Evolutionary conservation across 805 yeast species (phyloP).

Genomic region (Diddensiella transvaalensis): DNA sequence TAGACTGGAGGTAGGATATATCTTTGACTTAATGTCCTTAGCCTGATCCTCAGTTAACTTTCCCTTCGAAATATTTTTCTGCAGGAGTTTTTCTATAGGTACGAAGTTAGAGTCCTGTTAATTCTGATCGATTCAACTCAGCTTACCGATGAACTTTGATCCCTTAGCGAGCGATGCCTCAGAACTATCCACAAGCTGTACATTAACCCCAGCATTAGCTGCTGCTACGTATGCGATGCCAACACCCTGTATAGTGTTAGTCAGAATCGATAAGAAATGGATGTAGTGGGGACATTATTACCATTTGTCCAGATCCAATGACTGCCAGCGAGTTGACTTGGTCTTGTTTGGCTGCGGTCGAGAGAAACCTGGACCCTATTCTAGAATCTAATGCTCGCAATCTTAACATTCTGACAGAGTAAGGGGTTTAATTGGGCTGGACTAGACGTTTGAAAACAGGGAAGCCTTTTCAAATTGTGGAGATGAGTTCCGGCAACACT

Average conservation of each 20-base stretch:
- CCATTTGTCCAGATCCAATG: conserved; percentile 45
- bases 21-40: conserved; percentile 26
- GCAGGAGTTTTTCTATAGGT: conserved; percentile 33
- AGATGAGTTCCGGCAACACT: not conserved
- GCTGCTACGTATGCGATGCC: conserved; percentile 44
- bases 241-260: conserved; percentile 33
- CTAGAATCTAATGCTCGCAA: too few relatives aligned
- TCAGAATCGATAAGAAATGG: too few relatives aligned
- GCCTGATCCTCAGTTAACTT: conserved; percentile 33
- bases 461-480: too few relatives aligned
- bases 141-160: conserved; percentile 28
- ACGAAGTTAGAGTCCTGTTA: not conserved
- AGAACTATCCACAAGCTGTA: conserved; percentile 35
- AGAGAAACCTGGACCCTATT: not conserved
- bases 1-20: conserved; percentile 27
- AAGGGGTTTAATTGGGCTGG: too few relatives aligned
- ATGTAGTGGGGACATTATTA: too few relatives aligned
- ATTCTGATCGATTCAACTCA: too few relatives aligned
- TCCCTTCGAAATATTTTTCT: conserved; percentile 37
- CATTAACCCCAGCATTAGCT: conserved; percentile 36
- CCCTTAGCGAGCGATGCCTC: conserved; percentile 34
- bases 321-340: conserved; percentile 31
- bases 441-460: too few relatives aligned
- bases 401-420: too few relatives aligned
- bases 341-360: not conserved